Conservation (phyloP, 192 early-diverging fungal genomes). For the Helicostylum pulchrum region DNA sequence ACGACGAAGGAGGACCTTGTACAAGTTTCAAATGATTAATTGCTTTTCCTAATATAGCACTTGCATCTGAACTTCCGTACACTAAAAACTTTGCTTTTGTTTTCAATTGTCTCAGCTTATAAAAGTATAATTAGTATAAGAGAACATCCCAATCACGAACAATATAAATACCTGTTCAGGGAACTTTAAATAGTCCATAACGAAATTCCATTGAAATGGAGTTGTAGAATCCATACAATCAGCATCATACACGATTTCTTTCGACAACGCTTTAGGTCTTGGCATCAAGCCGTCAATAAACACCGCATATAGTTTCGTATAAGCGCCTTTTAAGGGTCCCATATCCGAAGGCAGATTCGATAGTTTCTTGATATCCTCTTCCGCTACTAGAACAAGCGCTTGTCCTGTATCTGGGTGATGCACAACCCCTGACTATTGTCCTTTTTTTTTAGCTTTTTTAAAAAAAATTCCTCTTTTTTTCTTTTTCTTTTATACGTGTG, state of each 20-base stretch:
- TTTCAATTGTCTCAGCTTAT: not conserved
- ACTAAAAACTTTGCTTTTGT: not conserved
- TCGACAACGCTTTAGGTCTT: too few relatives aligned
- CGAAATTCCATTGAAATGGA: not conserved
- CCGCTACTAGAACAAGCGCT: not conserved
- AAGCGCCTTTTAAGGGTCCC: too few relatives aligned
- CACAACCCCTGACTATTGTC: conserved; percentile 1
- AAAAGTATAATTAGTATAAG: not conserved
- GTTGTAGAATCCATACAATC: too few relatives aligned
- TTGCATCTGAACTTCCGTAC: not conserved
- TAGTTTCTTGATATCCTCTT: too few relatives aligned
- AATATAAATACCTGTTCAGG: conserved; percentile 3
- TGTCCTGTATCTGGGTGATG: not conserved
- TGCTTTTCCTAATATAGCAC: not conserved
- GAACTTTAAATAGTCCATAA: not conserved
- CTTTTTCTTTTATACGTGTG: too few relatives aligned
- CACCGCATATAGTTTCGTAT: too few relatives aligned
- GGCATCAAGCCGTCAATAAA: too few relatives aligned
- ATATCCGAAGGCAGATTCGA: too few relatives aligned
- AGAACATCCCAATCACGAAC: not conserved
- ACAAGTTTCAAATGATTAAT: not conserved
- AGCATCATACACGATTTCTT: too few relatives aligned
- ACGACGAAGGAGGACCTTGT: not conserved
- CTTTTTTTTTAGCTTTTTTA: too few relatives aligned
- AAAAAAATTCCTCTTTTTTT: too few relatives aligned